A percentile compares a stretch with the other conserved stretches of the same genome.
phyloP scores from a whole-genome alignment of 345 rosid genomes.

The Iberis pinnata region DNA sequence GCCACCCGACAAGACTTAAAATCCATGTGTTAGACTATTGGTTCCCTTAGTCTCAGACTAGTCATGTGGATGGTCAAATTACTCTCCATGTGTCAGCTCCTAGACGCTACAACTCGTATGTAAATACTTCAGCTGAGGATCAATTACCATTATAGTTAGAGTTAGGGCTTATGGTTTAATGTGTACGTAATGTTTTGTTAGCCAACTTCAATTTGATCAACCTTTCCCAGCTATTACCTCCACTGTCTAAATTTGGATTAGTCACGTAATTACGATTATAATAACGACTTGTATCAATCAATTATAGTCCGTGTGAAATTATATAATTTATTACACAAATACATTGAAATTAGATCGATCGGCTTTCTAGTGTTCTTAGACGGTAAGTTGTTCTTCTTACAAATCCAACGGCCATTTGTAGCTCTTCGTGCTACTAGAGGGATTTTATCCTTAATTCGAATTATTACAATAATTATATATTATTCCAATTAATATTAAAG shows the following conservation, averaged over 20 bases:
- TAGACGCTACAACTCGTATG: too few species aligned
- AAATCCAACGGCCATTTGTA: constrained; percentile 25
- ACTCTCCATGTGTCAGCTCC: too few species aligned
- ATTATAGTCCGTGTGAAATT: background rate
- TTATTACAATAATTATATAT: too few species aligned
- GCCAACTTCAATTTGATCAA: too few species aligned
- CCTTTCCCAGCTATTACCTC: background rate
- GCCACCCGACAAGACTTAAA: too few species aligned
- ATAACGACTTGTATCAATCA: background rate
- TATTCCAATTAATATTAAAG: background rate
- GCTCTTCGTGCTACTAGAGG: constrained; percentile 23
- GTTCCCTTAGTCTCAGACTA: too few species aligned
- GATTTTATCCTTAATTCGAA: background rate
- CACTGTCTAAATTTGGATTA: constrained; percentile 2
- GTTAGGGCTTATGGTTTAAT: too few species aligned
- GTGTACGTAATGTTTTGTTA: too few species aligned
- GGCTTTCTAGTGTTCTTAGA: constrained; percentile 18
- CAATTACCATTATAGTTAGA: too few species aligned
- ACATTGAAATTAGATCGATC: constrained; percentile 5
- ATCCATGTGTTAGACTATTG: too few species aligned
- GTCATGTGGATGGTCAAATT: too few species aligned
- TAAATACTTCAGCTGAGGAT: too few species aligned
- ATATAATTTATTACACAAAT: background rate
- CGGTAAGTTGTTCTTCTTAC: constrained; percentile 25
- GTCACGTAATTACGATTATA: constrained; percentile 3